Conservation (phyloP, 2,329 filamentous ascomycete species). For the Xylariales sp. region DNA sequence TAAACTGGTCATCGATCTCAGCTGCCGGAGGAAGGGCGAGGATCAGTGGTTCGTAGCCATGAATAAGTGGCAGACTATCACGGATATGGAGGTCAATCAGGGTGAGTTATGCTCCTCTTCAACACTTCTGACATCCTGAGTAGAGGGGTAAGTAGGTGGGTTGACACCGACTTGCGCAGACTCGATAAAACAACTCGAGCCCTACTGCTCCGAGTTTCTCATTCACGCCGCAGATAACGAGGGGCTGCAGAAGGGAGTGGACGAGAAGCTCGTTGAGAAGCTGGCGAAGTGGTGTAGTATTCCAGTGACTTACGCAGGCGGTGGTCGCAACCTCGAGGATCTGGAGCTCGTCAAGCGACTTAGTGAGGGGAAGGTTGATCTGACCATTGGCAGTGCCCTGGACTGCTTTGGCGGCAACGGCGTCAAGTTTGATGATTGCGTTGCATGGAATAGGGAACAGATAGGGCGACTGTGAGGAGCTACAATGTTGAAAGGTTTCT, state of each 20-base stretch:
- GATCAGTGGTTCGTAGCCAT: slow-evolving; percentile 93
- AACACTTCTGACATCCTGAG: background rate
- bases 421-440: slow-evolving; percentile 84
- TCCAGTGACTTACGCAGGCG: slow-evolving; percentile 93
- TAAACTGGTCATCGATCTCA: slow-evolving; percentile 91
- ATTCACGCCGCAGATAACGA: slow-evolving; percentile 98
- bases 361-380: slow-evolving; percentile 76
- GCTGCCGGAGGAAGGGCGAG: slow-evolving; percentile 70
- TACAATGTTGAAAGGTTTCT: too few species aligned
- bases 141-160: background rate
- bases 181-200: slow-evolving; percentile 74
- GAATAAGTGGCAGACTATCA: slow-evolving; percentile 98
- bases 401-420: slow-evolving; percentile 91
- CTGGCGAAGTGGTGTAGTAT: slow-evolving; percentile 84
- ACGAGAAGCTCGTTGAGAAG: slow-evolving; percentile 72
- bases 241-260: slow-evolving; percentile 85
- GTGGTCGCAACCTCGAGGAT: slow-evolving; percentile 78
- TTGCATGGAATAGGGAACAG: slow-evolving; percentile 71
- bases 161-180: slow-evolving; percentile 43
- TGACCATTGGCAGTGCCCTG: slow-evolving; percentile 93
- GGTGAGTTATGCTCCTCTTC: slow-evolving; percentile 45
- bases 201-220: slow-evolving; percentile 92
- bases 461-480: too few species aligned
- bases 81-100: slow-evolving; percentile 88
- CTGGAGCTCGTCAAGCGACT: slow-evolving; percentile 75